These are phyloP conservation scores for Paramarasmius palmivorus DNA, from an alignment of 1,284 basidiomycete species.

Conservation along the genomic window DNA sequence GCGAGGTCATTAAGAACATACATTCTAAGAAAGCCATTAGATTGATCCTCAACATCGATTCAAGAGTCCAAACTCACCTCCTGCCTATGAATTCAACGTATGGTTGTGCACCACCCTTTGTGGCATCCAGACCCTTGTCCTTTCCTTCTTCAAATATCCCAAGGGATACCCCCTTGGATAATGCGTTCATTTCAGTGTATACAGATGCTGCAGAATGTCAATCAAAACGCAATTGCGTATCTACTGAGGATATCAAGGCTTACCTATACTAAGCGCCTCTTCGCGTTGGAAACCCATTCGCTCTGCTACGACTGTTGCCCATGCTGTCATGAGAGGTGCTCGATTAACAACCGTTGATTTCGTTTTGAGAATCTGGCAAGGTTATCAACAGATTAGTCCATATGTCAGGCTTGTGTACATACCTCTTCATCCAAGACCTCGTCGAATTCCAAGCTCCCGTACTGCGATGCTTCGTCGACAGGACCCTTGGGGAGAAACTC, in stretches of 20 bases:
- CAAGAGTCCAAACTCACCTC: slow-evolving; percentile 55
- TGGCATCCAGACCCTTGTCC: slow-evolving; percentile 53
- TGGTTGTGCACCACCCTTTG: slow-evolving; percentile 75
- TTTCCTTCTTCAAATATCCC: slow-evolving; percentile 68
- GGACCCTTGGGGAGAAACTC: slow-evolving; percentile 58
- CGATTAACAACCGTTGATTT: slow-evolving; percentile 81
- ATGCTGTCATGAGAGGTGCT: slow-evolving; percentile 93
- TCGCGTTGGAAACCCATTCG: slow-evolving; percentile 81
- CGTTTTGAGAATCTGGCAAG: slow-evolving; percentile 52
- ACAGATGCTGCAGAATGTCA: slow-evolving; percentile 63
- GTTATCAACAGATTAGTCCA: neutral
- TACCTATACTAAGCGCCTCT: slow-evolving; percentile 89
- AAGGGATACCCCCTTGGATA: slow-evolving; percentile 80
- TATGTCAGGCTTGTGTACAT: slow-evolving; percentile 16
- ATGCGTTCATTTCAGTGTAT: slow-evolving; percentile 90
- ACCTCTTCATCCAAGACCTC: slow-evolving; percentile 74
- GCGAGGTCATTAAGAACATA: slow-evolving; percentile 46
- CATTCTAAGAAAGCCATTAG: neutral
- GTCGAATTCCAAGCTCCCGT: slow-evolving; percentile 66
- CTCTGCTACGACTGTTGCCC: slow-evolving; percentile 87
- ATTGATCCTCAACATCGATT: neutral
- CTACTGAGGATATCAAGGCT: slow-evolving; percentile 14
- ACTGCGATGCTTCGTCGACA: slow-evolving; percentile 45
- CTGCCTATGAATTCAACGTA: slow-evolving; percentile 91
- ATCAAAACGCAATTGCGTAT: neutral